Conservation (phyloP, 192 early-diverging fungal genomes). For the Entomortierella chlamydospora region DNA sequence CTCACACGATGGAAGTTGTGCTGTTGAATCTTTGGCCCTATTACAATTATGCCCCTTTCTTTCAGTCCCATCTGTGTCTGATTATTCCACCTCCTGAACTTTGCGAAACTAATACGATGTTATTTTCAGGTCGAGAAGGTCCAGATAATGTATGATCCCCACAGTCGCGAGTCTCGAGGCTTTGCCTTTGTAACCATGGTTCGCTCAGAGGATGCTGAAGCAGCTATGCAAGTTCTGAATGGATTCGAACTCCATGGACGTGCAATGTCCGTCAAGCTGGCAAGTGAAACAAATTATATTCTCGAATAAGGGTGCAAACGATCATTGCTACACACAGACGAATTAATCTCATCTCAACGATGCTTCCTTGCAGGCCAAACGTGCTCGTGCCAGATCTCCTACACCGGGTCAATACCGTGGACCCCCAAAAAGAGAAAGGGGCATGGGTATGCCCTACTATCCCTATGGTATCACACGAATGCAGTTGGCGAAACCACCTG, state of each 20-base stretch:
- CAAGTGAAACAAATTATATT: slow-evolving; percentile 11
- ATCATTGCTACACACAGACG: neutral
- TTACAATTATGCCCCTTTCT: neutral
- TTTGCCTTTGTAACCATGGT: slow-evolving; percentile 90
- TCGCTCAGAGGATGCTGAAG: slow-evolving; percentile 72
- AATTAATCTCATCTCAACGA: neutral
- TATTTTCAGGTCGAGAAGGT: slow-evolving; percentile 69
- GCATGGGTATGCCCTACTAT: slow-evolving; percentile 40
- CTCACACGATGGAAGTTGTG: neutral
- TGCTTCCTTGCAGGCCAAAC: slow-evolving; percentile 67
- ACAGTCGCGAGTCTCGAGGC: slow-evolving; percentile 83
- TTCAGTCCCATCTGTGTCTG: neutral
- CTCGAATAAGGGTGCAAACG: no score
- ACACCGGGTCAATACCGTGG: slow-evolving; percentile 86
- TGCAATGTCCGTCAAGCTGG: slow-evolving; percentile 83
- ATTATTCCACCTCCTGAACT: slow-evolving; percentile 10
- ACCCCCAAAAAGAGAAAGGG: slow-evolving; percentile 71
- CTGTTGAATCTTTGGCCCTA: neutral
- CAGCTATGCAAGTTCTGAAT: slow-evolving; percentile 74
- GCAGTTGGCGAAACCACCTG: slow-evolving; percentile 23
- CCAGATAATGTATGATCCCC: slow-evolving; percentile 84
- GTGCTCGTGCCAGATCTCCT: slow-evolving; percentile 75
- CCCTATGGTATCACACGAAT: slow-evolving; percentile 22
- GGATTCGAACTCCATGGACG: slow-evolving; percentile 85
- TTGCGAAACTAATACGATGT: neutral